Conservation (phyloP, 2,329 filamentous ascomycete genomes). For the Neonectria sp. region DNA sequence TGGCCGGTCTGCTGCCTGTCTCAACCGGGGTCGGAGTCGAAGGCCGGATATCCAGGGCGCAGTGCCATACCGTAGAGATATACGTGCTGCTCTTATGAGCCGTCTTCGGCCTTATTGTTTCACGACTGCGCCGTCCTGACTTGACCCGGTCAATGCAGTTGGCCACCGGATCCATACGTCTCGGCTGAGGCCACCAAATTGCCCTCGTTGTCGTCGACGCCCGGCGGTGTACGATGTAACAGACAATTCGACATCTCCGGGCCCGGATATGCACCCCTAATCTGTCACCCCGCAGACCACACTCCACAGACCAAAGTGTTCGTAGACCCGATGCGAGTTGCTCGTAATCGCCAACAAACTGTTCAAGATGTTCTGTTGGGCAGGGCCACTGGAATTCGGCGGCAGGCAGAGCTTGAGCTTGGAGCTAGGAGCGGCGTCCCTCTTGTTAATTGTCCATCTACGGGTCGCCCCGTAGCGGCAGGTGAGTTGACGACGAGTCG, state of each 20-base stretch:
- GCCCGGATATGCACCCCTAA: conserved; percentile 17
- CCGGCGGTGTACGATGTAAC: conserved; percentile 21
- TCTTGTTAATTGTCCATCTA: conserved; percentile 12
- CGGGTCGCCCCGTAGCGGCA: conserved; percentile 9
- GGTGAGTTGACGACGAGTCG: conserved; percentile 4
- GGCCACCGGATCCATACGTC: not conserved
- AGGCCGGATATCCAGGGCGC: not conserved
- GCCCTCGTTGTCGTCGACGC: conserved; percentile 1
- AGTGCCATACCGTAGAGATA: not conserved
- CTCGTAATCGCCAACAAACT: not conserved
- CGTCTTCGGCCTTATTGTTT: not conserved
- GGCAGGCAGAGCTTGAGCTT: not conserved
- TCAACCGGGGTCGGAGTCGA: conserved; percentile 4
- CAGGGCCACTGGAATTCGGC: not conserved
- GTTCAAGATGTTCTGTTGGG: not conserved
- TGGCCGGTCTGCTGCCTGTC: not conserved
- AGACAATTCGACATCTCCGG: conserved; percentile 2
- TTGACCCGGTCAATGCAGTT: conserved; percentile 1
- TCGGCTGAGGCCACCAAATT: not conserved
- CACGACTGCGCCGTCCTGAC: not conserved
- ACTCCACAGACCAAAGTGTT: not conserved
- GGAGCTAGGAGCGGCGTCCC: not conserved
- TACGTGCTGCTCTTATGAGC: conserved; percentile 4
- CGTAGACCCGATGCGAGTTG: not conserved
- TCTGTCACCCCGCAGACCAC: conserved; percentile 7